Conservation (phyloP, 2,329 filamentous ascomycete genomes). For the Parasarocladium wereldwijsianum region DNA sequence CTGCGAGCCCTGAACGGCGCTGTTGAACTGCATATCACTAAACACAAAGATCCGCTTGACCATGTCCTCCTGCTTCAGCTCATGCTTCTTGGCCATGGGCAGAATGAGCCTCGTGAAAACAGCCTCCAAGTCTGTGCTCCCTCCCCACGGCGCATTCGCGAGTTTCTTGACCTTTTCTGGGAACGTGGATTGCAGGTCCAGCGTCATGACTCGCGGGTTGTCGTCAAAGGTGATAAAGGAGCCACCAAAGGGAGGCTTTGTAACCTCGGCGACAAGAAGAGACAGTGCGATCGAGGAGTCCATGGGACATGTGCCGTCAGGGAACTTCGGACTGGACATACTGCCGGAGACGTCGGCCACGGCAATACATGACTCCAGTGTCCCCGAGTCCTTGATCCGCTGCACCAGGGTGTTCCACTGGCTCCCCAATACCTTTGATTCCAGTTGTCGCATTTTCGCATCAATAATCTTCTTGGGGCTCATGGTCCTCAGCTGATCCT, state of each 20-base stretch:
- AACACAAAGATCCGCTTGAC: slow-evolving; percentile 47
- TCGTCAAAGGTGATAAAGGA: slow-evolving; percentile 39
- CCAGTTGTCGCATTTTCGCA: slow-evolving; percentile 15
- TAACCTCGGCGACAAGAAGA: slow-evolving; percentile 37
- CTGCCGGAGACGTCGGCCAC: slow-evolving; percentile 43
- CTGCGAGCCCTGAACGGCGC: slow-evolving; percentile 10
- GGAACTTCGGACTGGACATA: slow-evolving; percentile 25
- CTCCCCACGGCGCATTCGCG: slow-evolving; percentile 17
- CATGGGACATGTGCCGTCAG: slow-evolving; percentile 32
- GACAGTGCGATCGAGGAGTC: slow-evolving; percentile 41
- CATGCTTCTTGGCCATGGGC: slow-evolving; percentile 33
- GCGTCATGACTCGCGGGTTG: slow-evolving; percentile 21
- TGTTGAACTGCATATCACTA: slow-evolving; percentile 45
- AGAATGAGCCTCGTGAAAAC: slow-evolving; percentile 40
- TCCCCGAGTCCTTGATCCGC: slow-evolving; percentile 39
- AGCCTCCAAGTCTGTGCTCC: slow-evolving; percentile 35
- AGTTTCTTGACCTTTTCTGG: slow-evolving; percentile 25
- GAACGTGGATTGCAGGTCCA: slow-evolving; percentile 24
- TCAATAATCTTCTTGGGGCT: slow-evolving; percentile 10
- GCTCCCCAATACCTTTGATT: slow-evolving; percentile 24
- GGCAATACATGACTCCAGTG: slow-evolving; percentile 35
- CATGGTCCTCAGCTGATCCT: slow-evolving; percentile 3
- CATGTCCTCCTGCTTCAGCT: slow-evolving; percentile 40
- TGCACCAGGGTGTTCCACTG: slow-evolving; percentile 45
- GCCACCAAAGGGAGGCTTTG: slow-evolving; percentile 35